Evolutionary conservation across 2,329 filamentous ascomycete species (phyloP).

Genomic region (Coleophoma eucalyptorum): DNA sequence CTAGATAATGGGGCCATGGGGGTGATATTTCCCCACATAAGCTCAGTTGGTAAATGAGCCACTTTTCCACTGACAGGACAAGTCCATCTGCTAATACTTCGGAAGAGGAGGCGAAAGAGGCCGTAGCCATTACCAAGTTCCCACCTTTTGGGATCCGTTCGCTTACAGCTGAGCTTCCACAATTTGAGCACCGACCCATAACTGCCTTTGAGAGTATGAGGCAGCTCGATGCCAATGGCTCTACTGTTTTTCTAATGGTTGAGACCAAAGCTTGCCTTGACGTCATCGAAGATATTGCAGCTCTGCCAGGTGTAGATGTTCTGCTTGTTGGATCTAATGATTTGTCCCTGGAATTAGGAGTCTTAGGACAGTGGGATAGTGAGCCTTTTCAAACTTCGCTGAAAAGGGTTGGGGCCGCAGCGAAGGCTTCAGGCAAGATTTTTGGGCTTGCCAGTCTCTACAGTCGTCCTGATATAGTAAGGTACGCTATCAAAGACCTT

Average conservation of each 20-base stretch:
- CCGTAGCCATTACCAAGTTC: slow-evolving; percentile 19
- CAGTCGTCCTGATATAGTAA: slow-evolving; percentile 1
- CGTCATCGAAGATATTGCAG: slow-evolving; percentile 25
- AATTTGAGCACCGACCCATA: slow-evolving; percentile 13
- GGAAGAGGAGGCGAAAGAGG: slow-evolving; percentile 17
- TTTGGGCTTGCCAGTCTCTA: slow-evolving; percentile 23
- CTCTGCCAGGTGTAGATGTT: slow-evolving; percentile 26
- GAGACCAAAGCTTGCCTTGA: slow-evolving; percentile 15
- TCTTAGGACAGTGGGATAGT: slow-evolving; percentile 17
- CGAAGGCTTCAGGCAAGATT: slow-evolving; percentile 15
- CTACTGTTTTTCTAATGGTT: slow-evolving; percentile 20
- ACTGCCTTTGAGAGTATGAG: slow-evolving; percentile 6
- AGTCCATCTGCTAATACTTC: not conserved
- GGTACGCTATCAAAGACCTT: not conserved
- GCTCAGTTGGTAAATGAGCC: slow-evolving; percentile 9
- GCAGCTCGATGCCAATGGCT: slow-evolving; percentile 5
- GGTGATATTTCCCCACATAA: slow-evolving; percentile 26
- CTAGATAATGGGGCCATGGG: slow-evolving; percentile 28
- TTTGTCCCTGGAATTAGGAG: slow-evolving; percentile 22
- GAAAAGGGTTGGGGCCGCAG: slow-evolving; percentile 12
- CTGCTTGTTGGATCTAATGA: slow-evolving; percentile 29
- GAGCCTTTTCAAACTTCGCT: slow-evolving; percentile 11
- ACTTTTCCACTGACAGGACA: not conserved
- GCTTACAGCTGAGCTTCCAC: slow-evolving; percentile 16
- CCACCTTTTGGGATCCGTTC: slow-evolving; percentile 22